These are phyloP conservation scores for Podospora tetraspora DNA, from an alignment of 495 filamentous ascomycete genomes.

Conservation along the genomic window DNA sequence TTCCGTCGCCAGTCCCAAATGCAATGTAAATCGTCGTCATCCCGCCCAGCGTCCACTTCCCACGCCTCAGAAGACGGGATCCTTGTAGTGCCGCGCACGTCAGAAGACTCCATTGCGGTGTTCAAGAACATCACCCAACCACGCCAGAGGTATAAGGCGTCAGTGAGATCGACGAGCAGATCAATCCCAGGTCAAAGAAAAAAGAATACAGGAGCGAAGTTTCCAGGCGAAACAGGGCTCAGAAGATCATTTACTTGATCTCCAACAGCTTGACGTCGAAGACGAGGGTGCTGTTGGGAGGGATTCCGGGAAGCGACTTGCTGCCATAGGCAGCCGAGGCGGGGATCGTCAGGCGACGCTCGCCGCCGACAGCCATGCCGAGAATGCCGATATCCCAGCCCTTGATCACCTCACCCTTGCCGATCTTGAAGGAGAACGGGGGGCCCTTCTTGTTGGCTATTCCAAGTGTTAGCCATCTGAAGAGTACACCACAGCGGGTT, in stretches of 20 bases:
- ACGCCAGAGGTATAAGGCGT: neutral
- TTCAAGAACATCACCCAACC: constrained; percentile 17
- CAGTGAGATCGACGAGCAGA: neutral
- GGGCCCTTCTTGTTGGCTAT: constrained; percentile 94
- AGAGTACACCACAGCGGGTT: constrained; percentile 4
- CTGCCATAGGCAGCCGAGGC: constrained; percentile 80
- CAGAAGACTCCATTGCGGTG: constrained; percentile 30
- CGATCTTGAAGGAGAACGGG: constrained; percentile 91
- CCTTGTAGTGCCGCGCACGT: constrained; percentile 38
- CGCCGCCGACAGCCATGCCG: constrained; percentile 88
- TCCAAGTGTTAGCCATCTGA: constrained; percentile 29
- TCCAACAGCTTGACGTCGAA: constrained; percentile 91
- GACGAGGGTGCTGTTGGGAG: constrained; percentile 78
- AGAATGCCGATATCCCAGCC: constrained; percentile 93
- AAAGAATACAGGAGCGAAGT: constrained; percentile 6
- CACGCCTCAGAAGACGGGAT: constrained; percentile 31
- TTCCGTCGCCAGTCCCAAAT: constrained; percentile 33
- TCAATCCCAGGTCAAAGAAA: constrained; percentile 4
- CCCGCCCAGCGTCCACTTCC: constrained; percentile 38
- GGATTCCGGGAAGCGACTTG: constrained; percentile 72
- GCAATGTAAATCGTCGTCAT: constrained; percentile 45
- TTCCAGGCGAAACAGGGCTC: neutral
- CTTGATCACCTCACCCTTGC: constrained; percentile 93
- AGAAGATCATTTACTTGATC: constrained; percentile 45
- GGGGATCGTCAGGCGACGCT: constrained; percentile 86